A percentile compares a stretch with the other conserved stretches of the same genome.
Evolutionary conservation across 441 rosid genomes (phyloP).

Genomic region (Dalechampia spathulata): DNA sequence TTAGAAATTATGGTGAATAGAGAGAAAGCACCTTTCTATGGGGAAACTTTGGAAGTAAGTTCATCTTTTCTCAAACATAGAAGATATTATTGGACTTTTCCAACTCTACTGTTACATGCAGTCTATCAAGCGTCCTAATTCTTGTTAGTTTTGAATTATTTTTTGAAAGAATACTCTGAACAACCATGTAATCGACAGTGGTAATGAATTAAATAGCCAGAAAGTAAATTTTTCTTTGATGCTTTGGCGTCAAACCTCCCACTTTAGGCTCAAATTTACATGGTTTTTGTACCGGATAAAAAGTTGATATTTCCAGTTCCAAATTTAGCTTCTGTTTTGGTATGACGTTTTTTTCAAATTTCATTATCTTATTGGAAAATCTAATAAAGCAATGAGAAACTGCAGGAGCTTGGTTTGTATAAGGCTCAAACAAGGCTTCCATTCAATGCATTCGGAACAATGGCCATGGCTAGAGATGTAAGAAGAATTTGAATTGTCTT

Average conservation of each 20-base stretch:
- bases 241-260: neutral
- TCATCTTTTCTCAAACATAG: neutral
- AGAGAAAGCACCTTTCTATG: conserved; percentile 75
- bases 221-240: neutral
- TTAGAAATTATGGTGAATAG: conserved; percentile 81
- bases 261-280: too few relatives aligned
- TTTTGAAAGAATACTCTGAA: neutral
- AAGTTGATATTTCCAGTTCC: neutral
- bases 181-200: neutral
- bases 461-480: conserved; percentile 99
- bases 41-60: conserved; percentile 74
- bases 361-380: neutral
- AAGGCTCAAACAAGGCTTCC: conserved; percentile 98
- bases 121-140: neutral
- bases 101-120: neutral
- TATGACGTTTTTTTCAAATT: neutral
- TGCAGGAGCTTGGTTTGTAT: conserved; percentile 90
- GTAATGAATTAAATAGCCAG: neutral
- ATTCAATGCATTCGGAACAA: conserved; percentile 96
- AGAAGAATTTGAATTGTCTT: conserved; percentile 20
- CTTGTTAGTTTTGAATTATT: neutral
- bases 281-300: neutral
- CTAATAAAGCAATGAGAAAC: neutral
- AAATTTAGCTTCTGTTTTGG: neutral
- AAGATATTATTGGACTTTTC: neutral